Percentiles rank a stretch among this genome's conserved stretches.
phyloP scores from a whole-genome alignment of 768 basidiomycete genomes.

The Pleurotus salmoneostramineus region DNA sequence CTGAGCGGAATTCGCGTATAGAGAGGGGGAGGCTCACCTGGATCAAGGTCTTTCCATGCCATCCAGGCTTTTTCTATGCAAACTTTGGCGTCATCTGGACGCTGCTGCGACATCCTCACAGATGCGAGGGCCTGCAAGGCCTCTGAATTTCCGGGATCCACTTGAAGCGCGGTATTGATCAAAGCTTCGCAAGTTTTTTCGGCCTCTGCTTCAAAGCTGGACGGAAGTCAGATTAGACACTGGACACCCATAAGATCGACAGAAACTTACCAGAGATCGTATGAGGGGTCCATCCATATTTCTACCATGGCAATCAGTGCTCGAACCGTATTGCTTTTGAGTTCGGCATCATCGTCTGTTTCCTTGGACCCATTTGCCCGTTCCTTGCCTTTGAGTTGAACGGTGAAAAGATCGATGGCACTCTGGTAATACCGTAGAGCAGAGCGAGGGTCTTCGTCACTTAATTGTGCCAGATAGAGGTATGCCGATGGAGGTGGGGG shows the following conservation, averaged over 20 bases:
- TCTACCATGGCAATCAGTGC: constrained; percentile 89
- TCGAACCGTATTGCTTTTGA: constrained; percentile 66
- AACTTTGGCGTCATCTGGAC: constrained; percentile 75
- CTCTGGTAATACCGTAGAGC: constrained; percentile 76
- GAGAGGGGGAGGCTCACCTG: constrained; percentile 21
- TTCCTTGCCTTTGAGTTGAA: constrained; percentile 74
- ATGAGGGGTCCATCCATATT: constrained; percentile 92
- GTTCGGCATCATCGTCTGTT: constrained; percentile 51
- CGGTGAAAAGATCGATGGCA: constrained; percentile 68
- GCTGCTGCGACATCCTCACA: constrained; percentile 84
- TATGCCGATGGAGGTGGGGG: constrained; percentile 76
- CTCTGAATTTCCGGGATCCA: constrained; percentile 74
- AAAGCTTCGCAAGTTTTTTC: constrained; percentile 80
- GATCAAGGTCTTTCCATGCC: constrained; percentile 66
- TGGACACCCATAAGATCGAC: neutral
- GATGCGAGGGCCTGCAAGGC: constrained; percentile 79
- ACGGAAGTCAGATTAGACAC: neutral
- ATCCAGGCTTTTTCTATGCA: constrained; percentile 67
- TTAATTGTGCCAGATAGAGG: constrained; percentile 85
- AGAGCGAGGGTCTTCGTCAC: constrained; percentile 67
- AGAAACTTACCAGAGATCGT: constrained; percentile 74
- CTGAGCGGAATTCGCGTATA: neutral
- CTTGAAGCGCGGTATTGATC: constrained; percentile 64
- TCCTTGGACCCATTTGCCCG: constrained; percentile 35
- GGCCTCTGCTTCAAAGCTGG: constrained; percentile 78